Evolutionary conservation across 2,329 filamentous ascomycete genomes (phyloP).

Genomic region (Aspergillus costaricaensis): DNA sequence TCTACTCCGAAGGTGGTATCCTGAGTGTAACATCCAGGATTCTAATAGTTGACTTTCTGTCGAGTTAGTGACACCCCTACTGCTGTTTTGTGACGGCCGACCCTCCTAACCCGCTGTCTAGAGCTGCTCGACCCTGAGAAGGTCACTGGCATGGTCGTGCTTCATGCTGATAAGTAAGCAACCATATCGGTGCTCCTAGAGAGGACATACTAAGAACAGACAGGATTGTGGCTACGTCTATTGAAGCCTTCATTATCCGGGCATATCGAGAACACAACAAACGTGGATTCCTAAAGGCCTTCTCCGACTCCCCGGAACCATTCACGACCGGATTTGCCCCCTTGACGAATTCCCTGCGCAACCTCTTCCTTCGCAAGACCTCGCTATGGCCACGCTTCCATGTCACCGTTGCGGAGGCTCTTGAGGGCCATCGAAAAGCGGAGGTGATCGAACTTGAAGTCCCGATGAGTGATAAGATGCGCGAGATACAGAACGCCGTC

Average conservation of each 20-base stretch:
- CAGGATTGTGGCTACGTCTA: constrained; percentile 77
- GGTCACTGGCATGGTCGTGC: constrained; percentile 80
- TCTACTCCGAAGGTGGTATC: constrained; percentile 86
- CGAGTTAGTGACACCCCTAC: constrained; percentile 46
- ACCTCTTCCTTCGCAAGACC: constrained; percentile 83
- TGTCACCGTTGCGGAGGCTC: constrained; percentile 79
- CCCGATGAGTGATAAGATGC: constrained; percentile 93
- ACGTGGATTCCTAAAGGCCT: constrained; percentile 88
- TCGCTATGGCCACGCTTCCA: constrained; percentile 95
- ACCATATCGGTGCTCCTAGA: neutral
- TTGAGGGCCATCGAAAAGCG: constrained; percentile 89
- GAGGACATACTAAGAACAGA: constrained; percentile 14
- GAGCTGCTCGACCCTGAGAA: constrained; percentile 74
- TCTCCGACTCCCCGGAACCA: constrained; percentile 89
- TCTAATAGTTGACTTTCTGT: constrained; percentile 87
- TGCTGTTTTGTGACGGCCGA: neutral
- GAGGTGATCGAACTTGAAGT: constrained; percentile 97
- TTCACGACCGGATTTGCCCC: constrained; percentile 88
- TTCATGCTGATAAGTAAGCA: constrained; percentile 74
- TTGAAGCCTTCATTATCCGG: constrained; percentile 92
- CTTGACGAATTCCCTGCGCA: constrained; percentile 85
- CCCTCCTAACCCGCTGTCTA: constrained; percentile 24
- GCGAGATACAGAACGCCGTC: constrained; percentile 87
- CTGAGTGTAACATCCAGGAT: constrained; percentile 97
- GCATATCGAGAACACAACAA: constrained; percentile 96